Conservation (phyloP, 306 rosid genomes). For the Ochetophila trinervis region DNA sequence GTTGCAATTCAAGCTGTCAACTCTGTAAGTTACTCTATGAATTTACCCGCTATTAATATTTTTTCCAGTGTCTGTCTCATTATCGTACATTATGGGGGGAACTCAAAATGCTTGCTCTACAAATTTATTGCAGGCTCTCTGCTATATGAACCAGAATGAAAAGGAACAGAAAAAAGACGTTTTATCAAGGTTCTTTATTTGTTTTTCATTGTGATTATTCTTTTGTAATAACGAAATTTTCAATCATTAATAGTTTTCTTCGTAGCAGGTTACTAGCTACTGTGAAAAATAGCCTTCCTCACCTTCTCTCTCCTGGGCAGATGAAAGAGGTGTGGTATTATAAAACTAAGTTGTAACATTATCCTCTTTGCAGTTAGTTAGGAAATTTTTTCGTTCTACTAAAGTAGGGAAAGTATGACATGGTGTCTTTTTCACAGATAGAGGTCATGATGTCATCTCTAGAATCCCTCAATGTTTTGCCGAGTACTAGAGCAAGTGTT, state of each 20-base stretch:
- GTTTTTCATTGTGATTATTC: neutral
- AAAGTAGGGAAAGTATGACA: constrained; percentile 6
- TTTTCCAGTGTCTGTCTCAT: neutral
- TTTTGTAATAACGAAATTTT: constrained; percentile 8
- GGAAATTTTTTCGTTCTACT: neutral
- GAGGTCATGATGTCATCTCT: constrained; percentile 48
- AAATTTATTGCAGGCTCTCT: constrained; percentile 49
- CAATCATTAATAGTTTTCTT: constrained; percentile 26
- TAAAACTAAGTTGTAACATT: constrained; percentile 3
- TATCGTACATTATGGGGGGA: neutral
- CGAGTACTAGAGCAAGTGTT: constrained; percentile 20
- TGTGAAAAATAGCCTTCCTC: constrained; percentile 41
- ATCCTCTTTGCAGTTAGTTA: neutral
- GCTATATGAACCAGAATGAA: constrained; percentile 43
- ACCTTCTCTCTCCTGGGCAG: constrained; percentile 47
- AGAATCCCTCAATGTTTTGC: constrained; percentile 28
- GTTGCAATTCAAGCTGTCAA: constrained; percentile 44
- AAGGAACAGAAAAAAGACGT: constrained; percentile 48
- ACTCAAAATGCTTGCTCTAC: neutral
- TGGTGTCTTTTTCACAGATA: constrained; percentile 45
- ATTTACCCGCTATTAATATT: neutral
- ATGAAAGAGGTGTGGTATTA: constrained; percentile 62
- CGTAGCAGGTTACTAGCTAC: constrained; percentile 62
- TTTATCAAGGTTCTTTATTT: constrained; percentile 48
- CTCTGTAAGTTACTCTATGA: constrained; percentile 53